Evolutionary conservation across 805 yeast species (phyloP).

Genomic region (Pichia phayaonensis): DNA sequence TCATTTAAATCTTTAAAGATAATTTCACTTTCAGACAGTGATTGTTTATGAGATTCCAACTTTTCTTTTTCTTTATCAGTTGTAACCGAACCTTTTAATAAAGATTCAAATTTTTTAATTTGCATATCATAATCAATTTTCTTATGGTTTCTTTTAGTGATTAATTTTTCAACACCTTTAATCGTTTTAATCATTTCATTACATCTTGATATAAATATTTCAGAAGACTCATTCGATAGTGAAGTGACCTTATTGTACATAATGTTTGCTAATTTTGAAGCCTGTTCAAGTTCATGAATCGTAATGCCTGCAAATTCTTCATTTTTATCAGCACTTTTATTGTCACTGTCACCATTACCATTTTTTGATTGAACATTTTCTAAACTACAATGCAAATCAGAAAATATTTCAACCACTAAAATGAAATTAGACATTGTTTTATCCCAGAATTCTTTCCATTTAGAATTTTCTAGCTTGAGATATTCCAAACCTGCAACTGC

Average conservation of each 20-base stretch:
- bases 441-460: slow-evolving; percentile 23
- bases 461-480: slow-evolving; percentile 26
- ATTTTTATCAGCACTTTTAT: slow-evolving; percentile 15
- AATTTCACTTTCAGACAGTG: slow-evolving; percentile 26
- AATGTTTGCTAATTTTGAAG: slow-evolving; percentile 19
- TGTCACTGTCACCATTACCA: slow-evolving; percentile 8
- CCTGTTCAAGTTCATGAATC: slow-evolving; percentile 24
- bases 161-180: slow-evolving; percentile 31
- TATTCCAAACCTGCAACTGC: slow-evolving; percentile 39
- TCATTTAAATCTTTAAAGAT: slow-evolving; percentile 32
- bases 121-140: slow-evolving; percentile 35
- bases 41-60: slow-evolving; percentile 26
- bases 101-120: slow-evolving; percentile 32
- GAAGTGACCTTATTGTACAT: slow-evolving; percentile 19
- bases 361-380: slow-evolving; percentile 18
- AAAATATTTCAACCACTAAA: slow-evolving; percentile 27
- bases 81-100: slow-evolving; percentile 19
- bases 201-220: slow-evolving; percentile 29
- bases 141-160: slow-evolving; percentile 38
- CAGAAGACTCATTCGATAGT: slow-evolving; percentile 19
- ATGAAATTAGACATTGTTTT: slow-evolving; percentile 28
- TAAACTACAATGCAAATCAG: slow-evolving; percentile 25
- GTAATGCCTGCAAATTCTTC: slow-evolving; percentile 26
- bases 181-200: slow-evolving; percentile 34
- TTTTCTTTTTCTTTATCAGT: slow-evolving; percentile 33